phyloP scores from a whole-genome alignment of 208 protist genomes.

The Trichomonas tenax region DNA sequence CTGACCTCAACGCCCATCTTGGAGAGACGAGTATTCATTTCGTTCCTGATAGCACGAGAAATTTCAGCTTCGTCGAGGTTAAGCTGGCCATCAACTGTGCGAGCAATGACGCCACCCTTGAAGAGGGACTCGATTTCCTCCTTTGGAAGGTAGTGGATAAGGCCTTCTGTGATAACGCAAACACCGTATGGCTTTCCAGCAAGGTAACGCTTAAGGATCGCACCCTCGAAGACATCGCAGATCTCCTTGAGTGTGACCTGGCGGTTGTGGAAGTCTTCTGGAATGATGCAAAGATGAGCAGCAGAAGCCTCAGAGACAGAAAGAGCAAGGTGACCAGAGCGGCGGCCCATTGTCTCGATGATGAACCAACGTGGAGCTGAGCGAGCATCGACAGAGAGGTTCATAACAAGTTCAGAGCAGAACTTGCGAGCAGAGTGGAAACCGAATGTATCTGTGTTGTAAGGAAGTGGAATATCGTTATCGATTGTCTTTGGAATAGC shows the following conservation, averaged over 20 bases:
- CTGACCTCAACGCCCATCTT: background rate
- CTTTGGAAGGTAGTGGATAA: constrained; percentile 7
- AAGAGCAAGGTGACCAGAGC: constrained; percentile 28
- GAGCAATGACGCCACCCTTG: background rate
- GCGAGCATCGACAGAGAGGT: constrained; percentile 25
- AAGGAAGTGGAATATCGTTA: constrained; percentile 31
- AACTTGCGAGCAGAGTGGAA: constrained; percentile 25
- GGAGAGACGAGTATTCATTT: background rate
- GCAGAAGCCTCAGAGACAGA: constrained; percentile 24
- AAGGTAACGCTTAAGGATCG: constrained; percentile 22
- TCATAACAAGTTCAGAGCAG: constrained; percentile 13
- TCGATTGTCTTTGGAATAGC: constrained; percentile 34
- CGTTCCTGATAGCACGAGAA: constrained; percentile 20
- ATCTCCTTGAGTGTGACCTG: constrained; percentile 15
- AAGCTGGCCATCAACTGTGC: constrained; percentile 24
- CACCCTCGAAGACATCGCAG: constrained; percentile 20
- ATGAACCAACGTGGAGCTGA: constrained; percentile 25
- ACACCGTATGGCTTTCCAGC: constrained; percentile 26
- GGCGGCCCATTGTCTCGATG: constrained; percentile 27
- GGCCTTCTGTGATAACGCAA: constrained; percentile 27
- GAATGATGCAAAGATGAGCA: constrained; percentile 28
- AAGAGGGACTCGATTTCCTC: constrained; percentile 23
- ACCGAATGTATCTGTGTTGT: constrained; percentile 28
- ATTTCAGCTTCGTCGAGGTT: constrained; percentile 25
- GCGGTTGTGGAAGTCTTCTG: constrained; percentile 21